Evolutionary conservation across 148 eudicot genomes (phyloP), one percentile per base, ranked within the genome.

Genomic region (Fagopyrum homotropicum): DNA sequence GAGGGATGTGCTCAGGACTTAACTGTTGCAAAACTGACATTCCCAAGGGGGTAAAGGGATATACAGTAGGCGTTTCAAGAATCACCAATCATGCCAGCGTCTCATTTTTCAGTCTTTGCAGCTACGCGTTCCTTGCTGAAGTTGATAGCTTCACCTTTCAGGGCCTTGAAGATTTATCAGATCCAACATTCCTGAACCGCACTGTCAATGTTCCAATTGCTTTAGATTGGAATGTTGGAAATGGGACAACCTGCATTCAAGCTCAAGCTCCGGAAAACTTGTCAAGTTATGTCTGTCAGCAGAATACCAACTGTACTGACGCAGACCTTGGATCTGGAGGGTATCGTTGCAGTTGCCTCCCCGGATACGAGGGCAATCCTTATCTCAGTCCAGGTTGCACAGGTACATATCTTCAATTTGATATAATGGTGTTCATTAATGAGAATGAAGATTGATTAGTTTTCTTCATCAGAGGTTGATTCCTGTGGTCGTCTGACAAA

Each of bases 361-460:
- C 79, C 8, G 87, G 87, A n/a, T 86, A 82, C 29, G 79, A 79
- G 81, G 90, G 86, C 74, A 87, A 84, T 69, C 84, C 88, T 15
- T 84, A 87, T 35, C 84, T 84, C 45, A 55, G 19, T 72, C 83
- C 79, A 9, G 80, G 83, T 7, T 84, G 84, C 75, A 76, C 75
- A 56, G 86, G 89, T 87, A 29, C 17, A 4, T 17, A 51, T 59
- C 69, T 56, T 59, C 15, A 14, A 35, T 7, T 59, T 43, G 30
- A 16, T 78, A 11, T 55, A 44, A 16, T 54, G 17, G n/a, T 54
- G n/a, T 17, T 54, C 15, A 54, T 54, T 15, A 35, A 35, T 35
- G 2, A 35, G 40, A 35, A 35, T 35, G 57, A 12, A 59, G 66
- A 59, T 51, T 57, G 63, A 7, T 15, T 15, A 16, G 40, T 55